Evolutionary conservation across 768 basidiomycete genomes (phyloP), one percentile per base, ranked within the genome.

Genomic region (Tubosaeta brunneosetosa): DNA sequence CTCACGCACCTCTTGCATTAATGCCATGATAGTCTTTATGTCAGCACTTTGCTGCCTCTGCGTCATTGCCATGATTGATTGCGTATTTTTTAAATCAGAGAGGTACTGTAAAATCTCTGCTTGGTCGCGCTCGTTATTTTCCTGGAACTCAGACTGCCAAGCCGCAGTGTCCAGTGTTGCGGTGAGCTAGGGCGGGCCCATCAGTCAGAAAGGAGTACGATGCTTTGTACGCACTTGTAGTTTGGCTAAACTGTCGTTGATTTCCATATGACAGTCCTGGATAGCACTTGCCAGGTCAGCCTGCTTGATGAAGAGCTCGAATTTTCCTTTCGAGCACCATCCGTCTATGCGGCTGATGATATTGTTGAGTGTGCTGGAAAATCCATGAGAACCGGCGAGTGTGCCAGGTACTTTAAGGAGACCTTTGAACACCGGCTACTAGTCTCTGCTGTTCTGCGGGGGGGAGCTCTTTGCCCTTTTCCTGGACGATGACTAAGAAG

Each of bases 231-330:
- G 43, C 42, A 80, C 82, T 59, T 80, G 73, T 49, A 84, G 77
- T 38, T 71, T 72, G 9, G 62, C 64, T 40, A 82, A 55, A 50
- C 78, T 79, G 50, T 78, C 76, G 26, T 73, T 64, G 34, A 84
- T 72, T 26, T 69, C 65, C 45, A 57, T 49, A 47, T 82, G 76
- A 56, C 77, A 82, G 14, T 64, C 63, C 55, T 73, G 62, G 25
- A 84, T 81, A 40, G 74, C 75, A 25, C 59, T 55, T 16, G 69
- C 62, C 34, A 82, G 71, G 26, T 78, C 73, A 17, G 56, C 60
- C 55, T 82, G 81, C 51, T 69, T 73, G 29, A 77, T 51, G 52
- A 83, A 77, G 6, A 75, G 71, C 50, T 77, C 67, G 46, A 78
- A 36, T 25, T 64, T 64, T 27, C 61, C 59, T 47, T 75, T 67